phyloP scores from a whole-genome alignment of 208 protist genomes.

The Wallacemonas sp. region DNA sequence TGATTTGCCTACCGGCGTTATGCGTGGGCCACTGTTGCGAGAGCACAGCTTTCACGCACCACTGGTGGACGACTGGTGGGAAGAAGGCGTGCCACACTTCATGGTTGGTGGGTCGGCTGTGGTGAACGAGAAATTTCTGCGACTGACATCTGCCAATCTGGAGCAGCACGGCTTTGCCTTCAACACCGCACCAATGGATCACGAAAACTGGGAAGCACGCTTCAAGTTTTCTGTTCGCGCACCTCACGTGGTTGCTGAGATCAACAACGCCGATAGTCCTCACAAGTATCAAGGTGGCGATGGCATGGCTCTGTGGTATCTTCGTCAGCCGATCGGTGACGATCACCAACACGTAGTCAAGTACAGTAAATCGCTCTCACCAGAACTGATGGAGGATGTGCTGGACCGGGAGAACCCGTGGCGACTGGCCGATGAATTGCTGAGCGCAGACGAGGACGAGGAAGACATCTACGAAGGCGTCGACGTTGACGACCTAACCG shows the following conservation, averaged over 20 bases:
- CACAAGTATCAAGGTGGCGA: constrained; percentile 73
- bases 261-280: constrained; percentile 1
- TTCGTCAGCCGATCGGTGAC: constrained; percentile 76
- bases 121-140: constrained; percentile 78
- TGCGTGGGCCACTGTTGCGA: constrained; percentile 65
- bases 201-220: constrained; percentile 73
- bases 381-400: constrained; percentile 48
- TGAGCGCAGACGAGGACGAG: constrained; percentile 61
- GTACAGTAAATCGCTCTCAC: constrained; percentile 70
- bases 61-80: constrained; percentile 87
- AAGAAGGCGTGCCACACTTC: constrained; percentile 85
- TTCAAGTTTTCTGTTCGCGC: constrained; percentile 75
- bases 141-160: constrained; percentile 70
- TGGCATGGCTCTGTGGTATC: constrained; percentile 84
- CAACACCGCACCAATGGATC: constrained; percentile 77
- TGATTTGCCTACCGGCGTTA: constrained; percentile 50
- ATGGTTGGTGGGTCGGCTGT: constrained; percentile 83
- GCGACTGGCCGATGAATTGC: constrained; percentile 64
- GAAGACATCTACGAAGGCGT: constrained; percentile 48
- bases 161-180: constrained; percentile 80
- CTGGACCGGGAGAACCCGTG: constrained; percentile 57
- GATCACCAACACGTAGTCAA: constrained; percentile 83
- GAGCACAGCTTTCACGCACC: constrained; percentile 80
- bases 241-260: constrained; percentile 34
- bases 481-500: constrained; percentile 49